Evolutionary conservation across 2,329 filamentous ascomycete genomes (phyloP), one percentile per base, ranked within the genome.

Genomic region (Claviceps fusiformis): DNA sequence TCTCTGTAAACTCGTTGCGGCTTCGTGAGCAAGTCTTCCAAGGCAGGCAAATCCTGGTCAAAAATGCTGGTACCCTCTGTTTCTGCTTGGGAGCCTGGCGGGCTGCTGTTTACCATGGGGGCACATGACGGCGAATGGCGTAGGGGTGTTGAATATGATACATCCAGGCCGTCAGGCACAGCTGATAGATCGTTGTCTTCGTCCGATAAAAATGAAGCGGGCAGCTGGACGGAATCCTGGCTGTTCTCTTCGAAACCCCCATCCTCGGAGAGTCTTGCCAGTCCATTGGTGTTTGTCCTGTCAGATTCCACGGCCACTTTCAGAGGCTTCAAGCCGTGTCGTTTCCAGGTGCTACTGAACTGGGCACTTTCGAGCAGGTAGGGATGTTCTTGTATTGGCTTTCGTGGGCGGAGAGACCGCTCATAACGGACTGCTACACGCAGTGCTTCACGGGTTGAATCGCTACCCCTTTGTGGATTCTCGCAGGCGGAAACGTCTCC

Each of bases 351-450:
- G 3, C 67, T 76, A 54, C 73, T 75, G 62, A 81, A 82, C 33
- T 75, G 73, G 0, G 73, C 78, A 61, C 73, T 77, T 58, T 83
- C 80, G 4, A 82, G 67, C 6, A 77, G 66, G 58, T 82, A 83
- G 3, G 80, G 80, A 48, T 81, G 78, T 61, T 82, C 71, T 62
- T 83, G 80, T 7, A 82, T 82, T 1, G 79, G 79, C 57, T 82
- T 83, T 24, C 80, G 73, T 1, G 78, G 78, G 7, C 80, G 73
- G n/a, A 83, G 67, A 4, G 75, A 79, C 39, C 79, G 73, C 57
- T 74, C 71, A 49, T 71, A 66, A 13, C 67, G 68, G 33, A 70
- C 61, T 6, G 65, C 62, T 13, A 61, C 57, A 54, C 65, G 65
- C 37, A 57, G 58, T 19, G 60, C 62, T 44, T 60, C 60, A 50